Percentiles rank a stretch among this genome's conserved stretches.
phyloP scores from a whole-genome alignment of 495 filamentous ascomycete genomes.

The Penicillium egyptiacum region DNA sequence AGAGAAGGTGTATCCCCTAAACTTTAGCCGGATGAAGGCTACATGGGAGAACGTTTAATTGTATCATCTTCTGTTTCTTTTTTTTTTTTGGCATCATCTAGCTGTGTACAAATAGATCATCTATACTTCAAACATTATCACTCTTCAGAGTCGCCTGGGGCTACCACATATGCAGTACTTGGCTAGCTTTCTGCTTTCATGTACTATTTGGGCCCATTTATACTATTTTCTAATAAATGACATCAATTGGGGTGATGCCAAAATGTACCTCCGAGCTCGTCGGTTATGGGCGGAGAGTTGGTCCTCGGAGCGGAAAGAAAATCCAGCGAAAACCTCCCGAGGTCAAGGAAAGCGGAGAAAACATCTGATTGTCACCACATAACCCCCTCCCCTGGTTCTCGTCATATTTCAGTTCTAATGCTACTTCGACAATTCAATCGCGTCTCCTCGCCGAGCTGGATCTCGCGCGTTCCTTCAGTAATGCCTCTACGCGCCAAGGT shows the following conservation, averaged over 20 bases:
- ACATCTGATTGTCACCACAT: conserved; percentile 26
- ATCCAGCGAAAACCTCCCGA: conserved; percentile 34
- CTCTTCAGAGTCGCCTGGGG: neutral
- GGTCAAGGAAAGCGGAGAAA: conserved; percentile 35
- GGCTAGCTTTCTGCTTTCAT: neutral
- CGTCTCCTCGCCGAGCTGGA: conserved; percentile 51
- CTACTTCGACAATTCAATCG: conserved; percentile 51
- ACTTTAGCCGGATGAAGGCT: conserved; percentile 3
- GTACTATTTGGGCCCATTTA: neutral
- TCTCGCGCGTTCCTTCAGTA: conserved; percentile 50
- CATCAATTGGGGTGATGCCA: neutral
- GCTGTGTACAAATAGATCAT: conserved; percentile 42
- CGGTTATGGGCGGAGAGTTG: conserved; percentile 25
- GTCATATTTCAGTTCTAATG: conserved; percentile 43
- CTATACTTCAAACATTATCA: conserved; percentile 11
- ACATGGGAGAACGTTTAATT: conserved; percentile 8
- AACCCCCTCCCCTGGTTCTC: conserved; percentile 16
- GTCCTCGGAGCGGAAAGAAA: conserved; percentile 33
- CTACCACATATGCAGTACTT: neutral
- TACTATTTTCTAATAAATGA: neutral
- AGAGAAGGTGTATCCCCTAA: conserved; percentile 1
- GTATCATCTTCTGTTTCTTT: conserved; percentile 11
- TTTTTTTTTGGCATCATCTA: conserved; percentile 27
- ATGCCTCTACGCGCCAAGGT: conserved; percentile 94
- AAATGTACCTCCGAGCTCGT: neutral